Evolutionary conservation across 1,284 basidiomycete genomes (phyloP).

Genomic region (Ustilago vetiveriae): DNA sequence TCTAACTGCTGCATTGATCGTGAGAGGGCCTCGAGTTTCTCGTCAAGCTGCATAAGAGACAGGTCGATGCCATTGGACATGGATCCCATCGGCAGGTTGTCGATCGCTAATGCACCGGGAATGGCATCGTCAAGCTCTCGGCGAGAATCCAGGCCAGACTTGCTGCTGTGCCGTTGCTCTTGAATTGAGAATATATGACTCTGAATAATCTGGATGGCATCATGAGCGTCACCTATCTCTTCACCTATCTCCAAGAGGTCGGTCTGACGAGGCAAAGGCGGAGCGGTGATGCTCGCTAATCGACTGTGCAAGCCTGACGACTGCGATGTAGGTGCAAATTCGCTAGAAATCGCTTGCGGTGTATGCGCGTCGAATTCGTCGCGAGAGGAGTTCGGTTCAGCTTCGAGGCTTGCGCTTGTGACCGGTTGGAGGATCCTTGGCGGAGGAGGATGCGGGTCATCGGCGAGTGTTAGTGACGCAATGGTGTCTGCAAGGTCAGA

Average conservation of each 20-base stretch:
- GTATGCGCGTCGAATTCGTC: slow-evolving; percentile 10
- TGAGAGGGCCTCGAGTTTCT: slow-evolving; percentile 77
- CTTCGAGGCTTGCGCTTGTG: neutral
- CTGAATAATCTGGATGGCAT: slow-evolving; percentile 36
- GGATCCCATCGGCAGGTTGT: slow-evolving; percentile 3
- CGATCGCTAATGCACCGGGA: neutral
- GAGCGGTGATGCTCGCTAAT: neutral
- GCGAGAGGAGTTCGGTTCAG: neutral
- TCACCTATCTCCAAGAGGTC: slow-evolving; percentile 34
- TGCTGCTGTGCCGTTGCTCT: slow-evolving; percentile 48
- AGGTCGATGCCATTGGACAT: slow-evolving; percentile 75
- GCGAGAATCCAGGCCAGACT: neutral
- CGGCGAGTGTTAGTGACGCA: slow-evolving; percentile 27
- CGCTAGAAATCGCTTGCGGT: slow-evolving; percentile 7
- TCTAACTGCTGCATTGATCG: slow-evolving; percentile 48
- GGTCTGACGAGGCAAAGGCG: slow-evolving; percentile 4
- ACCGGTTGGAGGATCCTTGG: neutral
- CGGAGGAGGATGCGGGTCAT: neutral
- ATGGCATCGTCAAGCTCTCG: neutral
- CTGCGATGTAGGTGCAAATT: slow-evolving; percentile 2
- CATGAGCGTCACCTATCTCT: slow-evolving; percentile 37
- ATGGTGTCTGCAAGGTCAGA: slow-evolving; percentile 51
- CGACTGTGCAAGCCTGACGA: neutral
- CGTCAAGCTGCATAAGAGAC: slow-evolving; percentile 80
- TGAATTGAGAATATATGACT: slow-evolving; percentile 50